Conservation (phyloP, 2,329 filamentous ascomycete genomes). For the Botrytis byssoidea region DNA sequence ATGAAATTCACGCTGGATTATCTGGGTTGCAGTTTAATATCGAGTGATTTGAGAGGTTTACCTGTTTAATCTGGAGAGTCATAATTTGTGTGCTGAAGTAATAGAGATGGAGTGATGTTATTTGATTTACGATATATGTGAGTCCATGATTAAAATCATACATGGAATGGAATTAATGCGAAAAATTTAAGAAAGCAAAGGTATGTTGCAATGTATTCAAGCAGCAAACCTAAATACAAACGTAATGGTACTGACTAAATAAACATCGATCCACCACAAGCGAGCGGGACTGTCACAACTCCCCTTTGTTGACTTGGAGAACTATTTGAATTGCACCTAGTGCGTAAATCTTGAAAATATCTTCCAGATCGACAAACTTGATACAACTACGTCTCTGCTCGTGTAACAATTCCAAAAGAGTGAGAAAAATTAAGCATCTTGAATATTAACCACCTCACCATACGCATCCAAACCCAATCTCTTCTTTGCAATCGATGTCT, state of each 20-base stretch:
- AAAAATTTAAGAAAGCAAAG: neutral
- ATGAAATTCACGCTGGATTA: too few relatives aligned
- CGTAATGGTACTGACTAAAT: neutral
- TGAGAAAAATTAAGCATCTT: conserved; percentile 8
- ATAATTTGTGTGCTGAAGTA: neutral
- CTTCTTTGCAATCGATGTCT: conserved; percentile 46
- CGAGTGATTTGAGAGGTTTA: neutral
- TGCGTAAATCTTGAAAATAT: neutral
- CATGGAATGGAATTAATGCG: too few relatives aligned
- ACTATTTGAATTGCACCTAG: neutral
- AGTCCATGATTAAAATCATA: too few relatives aligned
- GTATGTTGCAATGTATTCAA: neutral
- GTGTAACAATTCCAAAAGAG: neutral
- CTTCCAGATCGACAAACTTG: neutral
- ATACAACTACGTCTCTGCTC: neutral
- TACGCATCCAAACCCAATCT: conserved; percentile 39
- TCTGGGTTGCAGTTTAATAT: too few relatives aligned
- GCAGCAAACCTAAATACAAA: neutral
- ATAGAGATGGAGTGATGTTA: neutral
- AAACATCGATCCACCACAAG: neutral
- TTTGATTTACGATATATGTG: too few relatives aligned
- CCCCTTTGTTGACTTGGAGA: neutral
- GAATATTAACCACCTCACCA: conserved; percentile 26
- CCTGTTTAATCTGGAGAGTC: neutral
- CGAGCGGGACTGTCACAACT: neutral